Evolutionary conservation across 148 eudicot species (phyloP).

Genomic region (Bassia scoparia): DNA sequence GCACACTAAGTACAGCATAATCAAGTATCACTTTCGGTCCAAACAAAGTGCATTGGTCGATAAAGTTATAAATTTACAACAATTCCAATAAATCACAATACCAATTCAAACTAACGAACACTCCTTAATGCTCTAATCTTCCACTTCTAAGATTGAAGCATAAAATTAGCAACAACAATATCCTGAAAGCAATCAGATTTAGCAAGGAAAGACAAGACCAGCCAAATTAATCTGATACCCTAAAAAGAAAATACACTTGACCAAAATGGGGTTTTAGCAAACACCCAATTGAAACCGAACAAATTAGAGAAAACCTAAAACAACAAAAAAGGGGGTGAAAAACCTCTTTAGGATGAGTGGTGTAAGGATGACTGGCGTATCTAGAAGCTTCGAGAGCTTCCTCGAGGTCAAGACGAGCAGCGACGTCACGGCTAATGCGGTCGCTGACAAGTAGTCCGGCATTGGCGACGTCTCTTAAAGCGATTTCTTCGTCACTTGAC

Average conservation of each 20-base stretch:
- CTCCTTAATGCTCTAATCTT: not conserved
- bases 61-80: too few species aligned
- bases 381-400: constrained; percentile 88
- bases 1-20: not conserved
- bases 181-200: too few species aligned
- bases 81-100: too few species aligned
- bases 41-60: not conserved
- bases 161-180: not conserved
- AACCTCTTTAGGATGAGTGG: constrained; percentile 91
- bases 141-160: not conserved
- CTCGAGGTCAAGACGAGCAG: constrained; percentile 69
- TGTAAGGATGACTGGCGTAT: constrained; percentile 79
- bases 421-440: constrained; percentile 66
- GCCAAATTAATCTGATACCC: too few species aligned
- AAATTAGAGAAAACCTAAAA: not conserved
- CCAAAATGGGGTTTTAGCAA: too few species aligned
- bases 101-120: too few species aligned
- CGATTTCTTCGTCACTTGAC: constrained; percentile 56
- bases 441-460: constrained; percentile 82
- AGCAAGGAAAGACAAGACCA: too few species aligned
- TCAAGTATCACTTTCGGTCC: not conserved
- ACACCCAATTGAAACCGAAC: too few species aligned
- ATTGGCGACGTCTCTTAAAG: constrained; percentile 72
- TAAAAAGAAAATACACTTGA: too few species aligned
- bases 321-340: not conserved